These are phyloP conservation scores for Rutidosis leptorrhynchoides DNA, from an alignment of 129 eudicot genomes.

Conservation along the genomic window DNA sequence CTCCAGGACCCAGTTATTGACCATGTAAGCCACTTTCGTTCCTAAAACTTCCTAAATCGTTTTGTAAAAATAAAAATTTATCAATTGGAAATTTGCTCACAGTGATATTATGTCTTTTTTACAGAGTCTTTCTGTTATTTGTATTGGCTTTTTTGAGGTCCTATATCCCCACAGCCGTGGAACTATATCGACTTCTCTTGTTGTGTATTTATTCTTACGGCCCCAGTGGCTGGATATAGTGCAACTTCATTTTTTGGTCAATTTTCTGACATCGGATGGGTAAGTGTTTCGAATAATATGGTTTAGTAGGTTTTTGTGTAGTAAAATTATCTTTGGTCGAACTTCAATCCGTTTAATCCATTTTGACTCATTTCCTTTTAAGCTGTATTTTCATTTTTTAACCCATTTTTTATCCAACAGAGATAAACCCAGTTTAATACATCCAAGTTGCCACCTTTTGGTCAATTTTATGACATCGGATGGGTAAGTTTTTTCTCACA, in stretches of 20 bases:
- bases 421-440: constrained; percentile 17
- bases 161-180: constrained; percentile 72
- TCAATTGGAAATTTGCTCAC: neutral
- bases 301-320: constrained; percentile 35
- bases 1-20: constrained; percentile 66
- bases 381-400: neutral
- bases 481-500: constrained; percentile 51
- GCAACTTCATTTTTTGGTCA: constrained; percentile 68
- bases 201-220: constrained; percentile 53
- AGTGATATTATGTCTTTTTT: constrained; percentile 18
- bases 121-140: constrained; percentile 56
- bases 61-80: neutral
- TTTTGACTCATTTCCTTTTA: neutral
- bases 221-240: constrained; percentile 68
- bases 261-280: constrained; percentile 76
- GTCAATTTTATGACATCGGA: constrained; percentile 63
- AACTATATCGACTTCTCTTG: constrained; percentile 51
- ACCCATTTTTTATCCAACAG: neutral
- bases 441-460: constrained; percentile 17
- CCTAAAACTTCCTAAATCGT: neutral
- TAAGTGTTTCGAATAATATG: constrained; percentile 17
- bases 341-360: neutral
- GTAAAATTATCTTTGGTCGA: neutral
- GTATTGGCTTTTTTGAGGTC: constrained; percentile 55
- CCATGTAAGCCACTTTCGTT: constrained; percentile 44